Conservation (phyloP, 345 rosid genomes). For the Ailanthus altissimus region DNA sequence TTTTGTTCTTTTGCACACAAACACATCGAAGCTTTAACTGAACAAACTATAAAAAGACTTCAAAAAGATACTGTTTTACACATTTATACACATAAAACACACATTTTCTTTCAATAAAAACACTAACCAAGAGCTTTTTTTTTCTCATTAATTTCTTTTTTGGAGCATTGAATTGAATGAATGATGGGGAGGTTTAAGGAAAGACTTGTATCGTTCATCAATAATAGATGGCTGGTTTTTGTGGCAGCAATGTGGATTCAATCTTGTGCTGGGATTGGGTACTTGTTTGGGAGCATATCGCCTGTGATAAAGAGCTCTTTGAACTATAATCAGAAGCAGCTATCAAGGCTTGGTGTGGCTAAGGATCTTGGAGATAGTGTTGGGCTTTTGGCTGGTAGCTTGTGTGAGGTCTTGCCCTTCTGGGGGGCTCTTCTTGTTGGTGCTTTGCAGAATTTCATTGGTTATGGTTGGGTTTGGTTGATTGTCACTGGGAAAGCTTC, state of each 20-base stretch:
- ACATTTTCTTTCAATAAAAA: background rate
- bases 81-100: background rate
- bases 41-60: background rate
- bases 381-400: conserved; percentile 89
- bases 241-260: conserved; percentile 99
- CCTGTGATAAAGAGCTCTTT: conserved; percentile 91
- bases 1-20: conserved; percentile 4
- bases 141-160: background rate
- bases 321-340: conserved; percentile 79
- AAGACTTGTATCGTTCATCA: conserved; percentile 49
- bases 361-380: conserved; percentile 98
- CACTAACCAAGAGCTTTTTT: conserved; percentile 5
- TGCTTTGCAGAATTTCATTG: conserved; percentile 81
- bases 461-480: conserved; percentile 98
- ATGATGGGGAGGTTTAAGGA: conserved; percentile 54
- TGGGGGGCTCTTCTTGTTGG: conserved; percentile 97
- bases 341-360: conserved; percentile 88
- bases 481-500: conserved; percentile 75
- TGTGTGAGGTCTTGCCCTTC: conserved; percentile 82
- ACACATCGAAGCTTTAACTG: background rate
- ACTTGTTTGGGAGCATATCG: conserved; percentile 93
- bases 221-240: conserved; percentile 92
- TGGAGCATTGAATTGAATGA: background rate
- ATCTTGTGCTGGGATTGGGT: conserved; percentile 93
- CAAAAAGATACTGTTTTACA: background rate